Base-by-base conservation (phyloP, 106 monocot species). In the Dendrobium nobile region DNA sequence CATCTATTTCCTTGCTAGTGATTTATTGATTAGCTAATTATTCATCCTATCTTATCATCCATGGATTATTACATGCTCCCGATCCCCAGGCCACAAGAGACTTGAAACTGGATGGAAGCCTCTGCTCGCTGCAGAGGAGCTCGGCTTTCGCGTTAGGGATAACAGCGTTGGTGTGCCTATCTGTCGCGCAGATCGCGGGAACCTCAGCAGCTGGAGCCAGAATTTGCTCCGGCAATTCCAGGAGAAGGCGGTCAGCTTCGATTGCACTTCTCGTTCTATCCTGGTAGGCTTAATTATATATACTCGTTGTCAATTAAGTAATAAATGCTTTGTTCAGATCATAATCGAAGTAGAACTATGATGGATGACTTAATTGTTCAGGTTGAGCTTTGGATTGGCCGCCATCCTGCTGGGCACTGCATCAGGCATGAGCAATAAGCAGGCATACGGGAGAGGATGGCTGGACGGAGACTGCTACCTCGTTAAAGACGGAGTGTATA, bases 391-490 rank as follows among this genome's bases (percentile, higher is more conserved):
- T 47, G 90, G 81, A 40, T n/a, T 92, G 80, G 85, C 82, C 1
- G 61, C 80, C 2, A 54, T 91, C 20, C 80, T 97, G 33, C 51
- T 94, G 72, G 86, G 86, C 20, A 84, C 92, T 0, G 88, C 84
- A 1, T 79, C 96, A 67, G 92, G 94, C 90, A 97, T 97, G 96
- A 94, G 87, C 87, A 74, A 41, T 1, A 73, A 82, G 51, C 96
- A 97, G 81, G 27, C 48, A 0, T 92, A 97, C 55, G 92, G 96
- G 22, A 84, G 77, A 54, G 96, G 94, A 18, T 97, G 96, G 96
- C 72, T 92, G 84, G 87, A 94, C 77, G 89, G 92, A 18, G 83
- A 89, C 18, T 96, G 96, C 75, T 96, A 96, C 68, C 13, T 94
- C 24, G 96, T 94, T 55, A 87, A 79, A 28, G 84, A 82, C 45